A percentile compares a stretch with the other conserved stretches of the same genome.
phyloP scores from a whole-genome alignment of 2,329 filamentous ascomycete species.

The Nakataea oryzae region DNA sequence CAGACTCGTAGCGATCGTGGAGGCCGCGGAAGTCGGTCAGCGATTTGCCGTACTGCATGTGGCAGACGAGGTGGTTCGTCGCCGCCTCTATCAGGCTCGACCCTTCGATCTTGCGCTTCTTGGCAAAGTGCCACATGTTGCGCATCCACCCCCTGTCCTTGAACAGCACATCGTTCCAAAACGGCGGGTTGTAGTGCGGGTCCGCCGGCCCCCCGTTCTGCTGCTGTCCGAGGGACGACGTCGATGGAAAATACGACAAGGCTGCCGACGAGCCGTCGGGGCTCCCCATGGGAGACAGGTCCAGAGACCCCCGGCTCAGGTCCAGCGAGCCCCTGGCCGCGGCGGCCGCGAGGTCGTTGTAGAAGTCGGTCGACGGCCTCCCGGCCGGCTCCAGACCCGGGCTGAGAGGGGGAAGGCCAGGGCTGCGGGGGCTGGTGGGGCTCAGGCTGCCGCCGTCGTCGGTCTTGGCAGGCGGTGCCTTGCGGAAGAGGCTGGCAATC shows the following conservation, averaged over 20 bases:
- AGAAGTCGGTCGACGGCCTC: constrained; percentile 7
- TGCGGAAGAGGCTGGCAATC: constrained; percentile 64
- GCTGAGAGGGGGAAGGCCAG: constrained; percentile 1
- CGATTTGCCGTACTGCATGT: constrained; percentile 73
- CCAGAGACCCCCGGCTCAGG: constrained; percentile 6
- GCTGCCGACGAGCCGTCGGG: constrained; percentile 7
- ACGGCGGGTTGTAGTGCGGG: constrained; percentile 67
- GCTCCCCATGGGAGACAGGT: constrained; percentile 12
- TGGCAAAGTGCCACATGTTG: constrained; percentile 63
- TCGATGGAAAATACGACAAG: constrained; percentile 1
- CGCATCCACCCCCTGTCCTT: constrained; percentile 60
- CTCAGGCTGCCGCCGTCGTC: constrained; percentile 5
- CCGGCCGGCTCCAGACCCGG: constrained; percentile 6
- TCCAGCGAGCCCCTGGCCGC: constrained; percentile 17
- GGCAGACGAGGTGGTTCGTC: constrained; percentile 64
- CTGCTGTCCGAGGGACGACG: not conserved
- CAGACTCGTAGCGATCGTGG: constrained; percentile 55
- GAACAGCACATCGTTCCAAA: constrained; percentile 62
- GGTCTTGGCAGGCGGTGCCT: constrained; percentile 16
- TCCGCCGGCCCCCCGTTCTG: constrained; percentile 20
- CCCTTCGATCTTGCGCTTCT: constrained; percentile 66
- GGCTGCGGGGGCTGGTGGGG: not conserved
- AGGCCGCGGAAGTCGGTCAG: constrained; percentile 68
- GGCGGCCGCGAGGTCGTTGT: not conserved
- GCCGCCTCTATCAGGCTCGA: constrained; percentile 50